phyloP scores from a whole-genome alignment of 1,284 basidiomycete species.

The Marasmius fiardii region DNA sequence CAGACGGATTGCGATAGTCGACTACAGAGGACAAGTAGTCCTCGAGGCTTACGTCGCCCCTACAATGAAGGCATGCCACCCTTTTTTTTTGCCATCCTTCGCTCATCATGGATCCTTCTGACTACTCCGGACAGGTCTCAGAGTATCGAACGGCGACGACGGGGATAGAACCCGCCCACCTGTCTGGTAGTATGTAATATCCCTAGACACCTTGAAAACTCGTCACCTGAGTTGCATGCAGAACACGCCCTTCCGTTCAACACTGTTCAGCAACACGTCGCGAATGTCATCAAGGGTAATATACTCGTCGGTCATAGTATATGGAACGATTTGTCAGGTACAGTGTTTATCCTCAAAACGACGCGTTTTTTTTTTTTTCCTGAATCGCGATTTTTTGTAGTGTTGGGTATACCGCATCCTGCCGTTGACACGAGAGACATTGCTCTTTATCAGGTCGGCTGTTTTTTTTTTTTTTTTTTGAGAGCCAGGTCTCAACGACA shows the following conservation, averaged over 20 bases:
- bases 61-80: conserved; percentile 43
- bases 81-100: background rate
- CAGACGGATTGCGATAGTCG: conserved; percentile 62
- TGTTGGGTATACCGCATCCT: conserved; percentile 77
- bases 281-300: conserved; percentile 60
- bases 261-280: conserved; percentile 60
- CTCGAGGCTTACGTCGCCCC: conserved; percentile 64
- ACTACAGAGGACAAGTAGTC: conserved; percentile 55
- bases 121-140: conserved; percentile 41
- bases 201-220: too few relatives aligned
- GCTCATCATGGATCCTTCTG: background rate
- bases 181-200: conserved; percentile 43
- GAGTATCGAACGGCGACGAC: conserved; percentile 73
- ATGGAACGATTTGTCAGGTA: conserved; percentile 80
- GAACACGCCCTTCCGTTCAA: conserved; percentile 52
- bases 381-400: conserved; percentile 31
- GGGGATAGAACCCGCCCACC: conserved; percentile 56
- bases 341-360: conserved; percentile 14
- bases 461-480: conserved; percentile 11
- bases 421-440: conserved; percentile 80
- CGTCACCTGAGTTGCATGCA: too few relatives aligned
- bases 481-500: conserved; percentile 8
- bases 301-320: conserved; percentile 70
- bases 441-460: conserved; percentile 60
- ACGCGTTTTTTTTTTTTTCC: too few relatives aligned